Percentiles rank a stretch among this genome's conserved stretches.
These are phyloP conservation scores for Xylaria intraflava DNA, from an alignment of 495 filamentous ascomycete genomes.

Conservation along the genomic window DNA sequence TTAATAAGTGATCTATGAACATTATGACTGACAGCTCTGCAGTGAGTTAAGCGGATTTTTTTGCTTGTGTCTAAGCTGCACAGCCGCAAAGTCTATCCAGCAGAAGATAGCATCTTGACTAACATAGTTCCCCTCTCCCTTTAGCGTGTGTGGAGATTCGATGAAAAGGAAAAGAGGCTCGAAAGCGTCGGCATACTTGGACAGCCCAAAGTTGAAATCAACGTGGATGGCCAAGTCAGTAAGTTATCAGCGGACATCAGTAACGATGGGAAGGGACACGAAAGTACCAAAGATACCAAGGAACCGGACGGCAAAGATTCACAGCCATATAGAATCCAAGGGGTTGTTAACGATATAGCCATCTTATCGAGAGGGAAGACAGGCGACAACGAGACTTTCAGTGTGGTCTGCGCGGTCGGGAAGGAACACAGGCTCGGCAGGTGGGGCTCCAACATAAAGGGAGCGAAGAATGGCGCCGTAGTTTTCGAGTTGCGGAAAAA, in stretches of 20 bases:
- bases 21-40: background rate
- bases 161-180: constrained; percentile 74
- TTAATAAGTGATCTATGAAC: background rate
- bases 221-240: background rate
- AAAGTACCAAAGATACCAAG: constrained; percentile 6
- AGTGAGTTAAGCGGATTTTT: background rate
- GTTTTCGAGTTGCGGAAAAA: constrained; percentile 66
- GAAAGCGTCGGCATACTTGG: constrained; percentile 64
- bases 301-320: constrained; percentile 1
- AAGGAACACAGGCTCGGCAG: constrained; percentile 79
- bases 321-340: constrained; percentile 46
- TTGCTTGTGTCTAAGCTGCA: background rate
- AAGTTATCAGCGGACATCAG: background rate
- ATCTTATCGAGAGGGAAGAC: constrained; percentile 73
- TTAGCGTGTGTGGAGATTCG: constrained; percentile 12
- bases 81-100: background rate
- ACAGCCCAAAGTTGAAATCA: background rate
- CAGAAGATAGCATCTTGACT: background rate
- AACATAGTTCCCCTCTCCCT: background rate
- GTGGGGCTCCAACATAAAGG: constrained; percentile 53
- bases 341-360: constrained; percentile 78
- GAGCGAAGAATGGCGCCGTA: constrained; percentile 68
- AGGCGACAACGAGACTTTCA: constrained; percentile 62
- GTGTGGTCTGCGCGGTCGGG: constrained; percentile 73
- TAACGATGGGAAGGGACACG: constrained; percentile 12